Percentiles rank a stretch among this genome's conserved stretches.
These are phyloP conservation scores for Moesziomyces aphidis DNA, from an alignment of 1,284 basidiomycete genomes.

Conservation along the genomic window DNA sequence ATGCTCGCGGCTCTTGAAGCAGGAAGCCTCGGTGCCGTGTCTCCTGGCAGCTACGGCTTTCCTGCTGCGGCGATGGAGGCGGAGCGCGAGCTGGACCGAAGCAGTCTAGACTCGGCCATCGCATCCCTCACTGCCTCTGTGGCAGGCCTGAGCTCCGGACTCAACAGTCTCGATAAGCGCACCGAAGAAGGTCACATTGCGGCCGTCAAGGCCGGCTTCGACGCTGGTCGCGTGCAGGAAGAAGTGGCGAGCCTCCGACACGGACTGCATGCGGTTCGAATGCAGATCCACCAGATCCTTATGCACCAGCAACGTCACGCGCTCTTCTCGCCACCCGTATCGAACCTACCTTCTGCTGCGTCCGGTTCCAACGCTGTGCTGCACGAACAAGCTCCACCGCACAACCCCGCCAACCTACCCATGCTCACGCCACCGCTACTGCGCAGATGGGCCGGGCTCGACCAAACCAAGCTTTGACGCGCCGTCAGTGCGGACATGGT, in stretches of 20 bases:
- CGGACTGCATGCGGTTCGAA: constrained; percentile 47
- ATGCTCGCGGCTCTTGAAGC: constrained; percentile 10
- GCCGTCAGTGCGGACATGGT: neutral
- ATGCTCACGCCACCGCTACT: constrained; percentile 38
- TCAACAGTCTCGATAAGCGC: constrained; percentile 34
- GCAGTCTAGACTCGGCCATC: constrained; percentile 28
- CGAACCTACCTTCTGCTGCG: too few species aligned
- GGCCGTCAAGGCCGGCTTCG: constrained; percentile 43
- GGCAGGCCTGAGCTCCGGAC: constrained; percentile 14
- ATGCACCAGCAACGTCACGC: constrained; percentile 46
- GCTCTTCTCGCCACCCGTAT: constrained; percentile 13
- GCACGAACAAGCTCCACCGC: neutral
- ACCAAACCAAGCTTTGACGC: constrained; percentile 37
- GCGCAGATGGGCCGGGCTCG: constrained; percentile 38
- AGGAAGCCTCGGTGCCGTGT: neutral
- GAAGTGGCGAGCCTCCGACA: constrained; percentile 50
- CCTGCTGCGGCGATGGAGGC: neutral
- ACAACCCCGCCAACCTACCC: constrained; percentile 6
- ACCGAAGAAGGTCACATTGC: constrained; percentile 48
- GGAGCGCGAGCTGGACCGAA: constrained; percentile 16
- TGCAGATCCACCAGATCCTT: constrained; percentile 52
- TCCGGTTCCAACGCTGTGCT: neutral
- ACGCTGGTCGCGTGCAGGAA: constrained; percentile 47
- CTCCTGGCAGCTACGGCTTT: constrained; percentile 8
- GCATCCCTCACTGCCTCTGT: constrained; percentile 25